Evolutionary conservation across 192 early-diverging fungal genomes (phyloP), one percentile per base, ranked within the genome.

Genomic region (Haplosporangium gracile): DNA sequence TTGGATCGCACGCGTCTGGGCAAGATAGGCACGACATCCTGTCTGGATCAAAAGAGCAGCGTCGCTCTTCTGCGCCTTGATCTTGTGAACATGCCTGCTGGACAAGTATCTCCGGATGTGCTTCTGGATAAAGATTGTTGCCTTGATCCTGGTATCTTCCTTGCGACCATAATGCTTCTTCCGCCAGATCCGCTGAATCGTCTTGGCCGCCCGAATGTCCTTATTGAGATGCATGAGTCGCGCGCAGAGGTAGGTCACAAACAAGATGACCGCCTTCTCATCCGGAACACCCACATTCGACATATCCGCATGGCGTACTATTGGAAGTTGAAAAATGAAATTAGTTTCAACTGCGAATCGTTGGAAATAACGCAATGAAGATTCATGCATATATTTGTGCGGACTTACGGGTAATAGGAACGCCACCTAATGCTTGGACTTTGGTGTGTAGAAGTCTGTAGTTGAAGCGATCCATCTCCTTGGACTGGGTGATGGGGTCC

Each of bases 201-300:
- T 81, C 55, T 84, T 83, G 69, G 88, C 88, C 49, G 88, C 88
- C 75, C 88, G 75, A 47, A 88, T 88, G 26, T 88, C 88, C 68
- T 81, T 88, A 43, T 81, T 84, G 63, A 88, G 43, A 68, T 88
- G 88, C 77, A 88, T 88, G 40, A 88, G 68, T 29, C 88, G 70
- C 22, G 88, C 81, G 57, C 88, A 88, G 53, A 88, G 76, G 68
- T 88, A 88, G 3, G 88, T 78, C n/a, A 88, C 88, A 60, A 84
- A 88, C 13, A 84, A 34, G 60, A 88, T 88, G 32, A 88, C 82
- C 0, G 83, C 82, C 76, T 88, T 88, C 53, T 88, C 88, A 26
- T 88, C 88, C 11, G 88, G 88, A 22, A 88, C 76, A 24, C 88
- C 88, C 32, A 88, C 68, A 39, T 80, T 78, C 9, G 79, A 85